phyloP scores from a whole-genome alignment of 2,329 filamentous ascomycete species.

The Aspergillus brasiliensis region DNA sequence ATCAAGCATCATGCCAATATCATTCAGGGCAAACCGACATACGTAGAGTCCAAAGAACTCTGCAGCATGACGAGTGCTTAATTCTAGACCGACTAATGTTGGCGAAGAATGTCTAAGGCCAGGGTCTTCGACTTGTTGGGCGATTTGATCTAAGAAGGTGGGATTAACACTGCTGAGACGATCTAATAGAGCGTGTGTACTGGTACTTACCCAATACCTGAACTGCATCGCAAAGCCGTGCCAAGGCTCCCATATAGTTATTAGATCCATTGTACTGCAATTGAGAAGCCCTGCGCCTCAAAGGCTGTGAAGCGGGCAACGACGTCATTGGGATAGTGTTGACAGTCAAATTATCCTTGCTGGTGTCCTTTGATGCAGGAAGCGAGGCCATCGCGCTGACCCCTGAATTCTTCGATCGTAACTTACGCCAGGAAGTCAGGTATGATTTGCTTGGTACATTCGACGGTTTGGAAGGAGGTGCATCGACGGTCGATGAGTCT shows the following conservation, averaged over 20 bases:
- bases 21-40: slow-evolving; percentile 88
- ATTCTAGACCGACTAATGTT: slow-evolving; percentile 91
- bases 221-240: slow-evolving; percentile 86
- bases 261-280: slow-evolving; percentile 80
- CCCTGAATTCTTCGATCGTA: slow-evolving; percentile 85
- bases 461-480: slow-evolving; percentile 49
- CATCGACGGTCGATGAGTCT: slow-evolving; percentile 41
- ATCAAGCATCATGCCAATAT: slow-evolving; percentile 82
- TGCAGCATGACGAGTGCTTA: slow-evolving; percentile 88
- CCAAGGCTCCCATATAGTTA: slow-evolving; percentile 88
- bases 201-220: slow-evolving; percentile 76
- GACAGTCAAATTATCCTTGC: slow-evolving; percentile 66
- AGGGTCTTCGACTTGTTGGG: slow-evolving; percentile 92
- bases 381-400: slow-evolving; percentile 50
- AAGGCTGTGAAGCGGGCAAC: slow-evolving; percentile 62
- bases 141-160: slow-evolving; percentile 76
- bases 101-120: slow-evolving; percentile 88
- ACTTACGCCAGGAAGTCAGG: slow-evolving; percentile 83
- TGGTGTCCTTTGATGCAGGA: slow-evolving; percentile 46
- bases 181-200: background rate
- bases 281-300: slow-evolving; percentile 69
- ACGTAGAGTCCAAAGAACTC: slow-evolving; percentile 98
- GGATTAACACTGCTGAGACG: background rate
- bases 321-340: slow-evolving; percentile 76
- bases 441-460: slow-evolving; percentile 75